Conservation (phyloP, 495 filamentous ascomycete genomes). For the Podospora comata region DNA sequence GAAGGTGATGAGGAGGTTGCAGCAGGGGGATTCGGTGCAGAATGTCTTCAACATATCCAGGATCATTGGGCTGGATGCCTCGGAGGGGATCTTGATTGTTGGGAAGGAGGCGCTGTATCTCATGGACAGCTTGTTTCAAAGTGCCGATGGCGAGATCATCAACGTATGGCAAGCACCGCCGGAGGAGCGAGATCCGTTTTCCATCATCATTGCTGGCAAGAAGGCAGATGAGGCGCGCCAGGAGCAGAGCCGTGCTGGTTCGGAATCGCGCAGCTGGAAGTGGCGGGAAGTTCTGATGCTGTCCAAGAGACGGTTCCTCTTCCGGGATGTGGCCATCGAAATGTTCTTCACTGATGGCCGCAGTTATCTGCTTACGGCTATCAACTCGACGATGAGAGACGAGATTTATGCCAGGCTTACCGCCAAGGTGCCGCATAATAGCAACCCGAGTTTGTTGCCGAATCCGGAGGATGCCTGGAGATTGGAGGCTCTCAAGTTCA, state of each 20-base stretch:
- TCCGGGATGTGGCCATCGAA: slow-evolving; percentile 92
- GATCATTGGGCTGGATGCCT: slow-evolving; percentile 86
- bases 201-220: slow-evolving; percentile 83
- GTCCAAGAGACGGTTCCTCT: slow-evolving; percentile 93
- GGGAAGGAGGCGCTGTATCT: slow-evolving; percentile 94
- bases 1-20: slow-evolving; percentile 91
- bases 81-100: slow-evolving; percentile 85
- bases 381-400: slow-evolving; percentile 68
- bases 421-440: slow-evolving; percentile 73
- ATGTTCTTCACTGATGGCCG: slow-evolving; percentile 95
- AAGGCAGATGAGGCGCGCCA: slow-evolving; percentile 61
- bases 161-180: slow-evolving; percentile 89
- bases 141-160: slow-evolving; percentile 91
- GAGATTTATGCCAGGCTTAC: slow-evolving; percentile 71
- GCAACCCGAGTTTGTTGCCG: slow-evolving; percentile 44
- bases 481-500: slow-evolving; percentile 75
- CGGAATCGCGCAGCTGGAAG: slow-evolving; percentile 84
- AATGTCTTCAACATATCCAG: slow-evolving; percentile 92
- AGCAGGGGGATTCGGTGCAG: slow-evolving; percentile 89
- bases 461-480: slow-evolving; percentile 77
- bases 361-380: slow-evolving; percentile 86
- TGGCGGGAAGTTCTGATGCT: slow-evolving; percentile 94
- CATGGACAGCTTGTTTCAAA: slow-evolving; percentile 90
- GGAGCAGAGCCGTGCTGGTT: slow-evolving; percentile 52
- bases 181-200: slow-evolving; percentile 92